These are phyloP conservation scores for Postia placenta DNA, from an alignment of 768 basidiomycete genomes.

Conservation along the genomic window DNA sequence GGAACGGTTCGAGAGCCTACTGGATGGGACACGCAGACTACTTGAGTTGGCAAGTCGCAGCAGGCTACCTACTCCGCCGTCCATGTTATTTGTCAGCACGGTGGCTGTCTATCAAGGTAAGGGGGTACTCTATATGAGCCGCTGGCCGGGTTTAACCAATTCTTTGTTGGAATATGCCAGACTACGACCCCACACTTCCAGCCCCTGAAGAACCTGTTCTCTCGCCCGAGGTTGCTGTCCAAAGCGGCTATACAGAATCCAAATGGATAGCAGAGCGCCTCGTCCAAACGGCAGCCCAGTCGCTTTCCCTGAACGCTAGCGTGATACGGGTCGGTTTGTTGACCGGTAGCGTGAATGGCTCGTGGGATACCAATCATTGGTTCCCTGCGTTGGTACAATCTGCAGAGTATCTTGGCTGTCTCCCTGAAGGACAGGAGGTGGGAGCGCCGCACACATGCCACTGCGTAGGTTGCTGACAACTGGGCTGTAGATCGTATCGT, in stretches of 20 bases:
- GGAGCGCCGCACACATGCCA: too few relatives aligned
- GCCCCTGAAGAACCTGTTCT: slow-evolving; percentile 13
- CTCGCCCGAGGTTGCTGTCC: slow-evolving; percentile 29
- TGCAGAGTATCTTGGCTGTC: slow-evolving; percentile 1
- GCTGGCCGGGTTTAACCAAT: too few relatives aligned
- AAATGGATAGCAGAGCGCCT: slow-evolving; percentile 37
- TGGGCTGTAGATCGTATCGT: slow-evolving; percentile 29
- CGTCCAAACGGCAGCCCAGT: slow-evolving; percentile 26
- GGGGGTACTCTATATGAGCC: background rate
- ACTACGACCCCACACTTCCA: background rate
- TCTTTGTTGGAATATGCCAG: too few relatives aligned
- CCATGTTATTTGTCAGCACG: background rate
- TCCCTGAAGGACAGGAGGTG: slow-evolving; percentile 1
- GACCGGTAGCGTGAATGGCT: slow-evolving; percentile 32
- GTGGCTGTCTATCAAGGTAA: slow-evolving; percentile 1
- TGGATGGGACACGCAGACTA: background rate
- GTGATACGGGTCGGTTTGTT: slow-evolving; percentile 39
- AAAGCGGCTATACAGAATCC: slow-evolving; percentile 39
- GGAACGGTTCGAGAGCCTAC: background rate
- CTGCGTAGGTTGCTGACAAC: background rate
- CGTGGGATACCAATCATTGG: slow-evolving; percentile 41
- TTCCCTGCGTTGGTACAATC: slow-evolving; percentile 31
- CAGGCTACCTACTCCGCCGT: background rate
- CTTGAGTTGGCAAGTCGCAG: background rate
- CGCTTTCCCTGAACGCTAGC: slow-evolving; percentile 22